Evolutionary conservation across 495 filamentous ascomycete genomes (phyloP), one percentile per base, ranked within the genome.

Genomic region (Talaromyces ruber): DNA sequence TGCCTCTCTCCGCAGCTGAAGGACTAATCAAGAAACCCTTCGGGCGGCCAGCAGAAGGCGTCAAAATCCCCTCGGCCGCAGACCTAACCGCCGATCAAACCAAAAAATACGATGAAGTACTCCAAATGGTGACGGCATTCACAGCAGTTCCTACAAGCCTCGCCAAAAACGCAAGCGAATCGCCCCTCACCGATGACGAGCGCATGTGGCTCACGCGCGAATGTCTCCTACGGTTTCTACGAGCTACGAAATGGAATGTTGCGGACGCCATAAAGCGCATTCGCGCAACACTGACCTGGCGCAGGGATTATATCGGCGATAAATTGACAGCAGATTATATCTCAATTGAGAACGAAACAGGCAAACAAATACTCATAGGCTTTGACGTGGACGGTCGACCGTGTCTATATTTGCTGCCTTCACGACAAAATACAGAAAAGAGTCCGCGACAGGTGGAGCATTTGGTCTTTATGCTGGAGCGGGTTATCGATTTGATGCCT

Each of bases 391-490:
- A 89, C 54, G 85, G 80, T 29, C 83, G 94, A 47, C 90, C 91
- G 1, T 97, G 93, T 75, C 84, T 93, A 43, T 96, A 96, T 73
- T 81, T 98, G 30, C 85, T 88, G 63, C 94, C 94, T 5, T 88
- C 85, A 25, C 87, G 88, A 54, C 94, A 98, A 73, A 98, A 98
- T 74, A 98, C 94, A 3, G 83, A 92, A 65, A 84, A 84, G 72
- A 88, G 86, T 62, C 88, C 92, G n/a, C 84, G 91, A 68, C 94
- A 98, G 73, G 83, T 97, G 25, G 86, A 98, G 71, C 93, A 97
- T 71, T 81, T 98, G 51, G 92, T 97, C 45, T 98, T 84, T 72
- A 96, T 97, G 91, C 75, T 98, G 50, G 94, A 98, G 78, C 84
- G 91, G 25, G 84, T 88, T 21, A 85, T 97, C 66, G 92, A 97